A percentile compares a stretch with the other conserved stretches of the same genome.
These are phyloP conservation scores for Pleurotus sapidus DNA, from an alignment of 768 basidiomycete genomes.

Conservation along the genomic window DNA sequence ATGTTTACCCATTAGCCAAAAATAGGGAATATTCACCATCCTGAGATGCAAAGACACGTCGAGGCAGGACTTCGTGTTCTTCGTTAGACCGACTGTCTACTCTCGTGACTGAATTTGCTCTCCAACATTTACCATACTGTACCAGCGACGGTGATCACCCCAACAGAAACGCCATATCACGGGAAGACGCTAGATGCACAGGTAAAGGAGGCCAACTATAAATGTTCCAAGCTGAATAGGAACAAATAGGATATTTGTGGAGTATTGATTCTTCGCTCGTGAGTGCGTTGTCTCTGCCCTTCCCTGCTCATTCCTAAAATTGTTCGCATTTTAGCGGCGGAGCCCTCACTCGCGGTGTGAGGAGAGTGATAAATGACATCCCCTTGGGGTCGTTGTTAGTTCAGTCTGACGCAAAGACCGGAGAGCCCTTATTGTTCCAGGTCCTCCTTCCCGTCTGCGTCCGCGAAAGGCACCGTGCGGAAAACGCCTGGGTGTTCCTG, in stretches of 20 bases:
- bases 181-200: conserved; percentile 66
- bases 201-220: conserved; percentile 28
- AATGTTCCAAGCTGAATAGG: not conserved
- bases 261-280: conserved; percentile 88
- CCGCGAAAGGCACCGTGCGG: conserved; percentile 61
- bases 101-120: conserved; percentile 78
- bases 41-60: conserved; percentile 69
- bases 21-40: conserved; percentile 86
- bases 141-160: conserved; percentile 62
- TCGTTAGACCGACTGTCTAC: conserved; percentile 85
- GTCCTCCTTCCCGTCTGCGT: conserved; percentile 74
- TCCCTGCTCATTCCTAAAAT: conserved; percentile 7
- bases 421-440: conserved; percentile 87
- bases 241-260: conserved; percentile 70
- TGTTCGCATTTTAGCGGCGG: conserved; percentile 58
- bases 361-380: conserved; percentile 81
- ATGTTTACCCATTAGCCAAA: not conserved
- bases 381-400: conserved; percentile 88
- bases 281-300: conserved; percentile 24
- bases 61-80: conserved; percentile 91
- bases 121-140: conserved; percentile 79
- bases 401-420: conserved; percentile 80
- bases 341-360: conserved; percentile 87
- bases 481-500: conserved; percentile 78
- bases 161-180: conserved; percentile 47